These are phyloP conservation scores for Calendula officinalis DNA, from an alignment of 129 eudicot genomes.

Conservation along the genomic window DNA sequence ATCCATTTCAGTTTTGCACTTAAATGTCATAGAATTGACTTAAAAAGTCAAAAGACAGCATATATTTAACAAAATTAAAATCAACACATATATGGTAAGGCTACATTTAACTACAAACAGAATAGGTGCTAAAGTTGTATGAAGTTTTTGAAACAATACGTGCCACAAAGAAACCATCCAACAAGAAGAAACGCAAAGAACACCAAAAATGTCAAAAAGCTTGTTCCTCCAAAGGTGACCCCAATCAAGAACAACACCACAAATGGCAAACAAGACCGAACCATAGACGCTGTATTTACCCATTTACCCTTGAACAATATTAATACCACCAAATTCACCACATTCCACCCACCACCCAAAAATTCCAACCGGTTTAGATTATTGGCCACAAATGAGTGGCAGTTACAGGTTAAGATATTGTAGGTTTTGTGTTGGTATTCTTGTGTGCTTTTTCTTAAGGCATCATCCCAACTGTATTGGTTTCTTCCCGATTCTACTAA, in stretches of 20 bases:
- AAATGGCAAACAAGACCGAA: conserved; percentile 46
- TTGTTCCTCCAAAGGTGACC: conserved; percentile 53
- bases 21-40: too few species aligned
- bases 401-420: conserved; percentile 70
- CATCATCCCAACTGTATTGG: conserved; percentile 13
- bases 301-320: conserved; percentile 63
- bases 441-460: conserved; percentile 9
- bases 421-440: conserved; percentile 30
- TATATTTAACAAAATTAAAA: too few species aligned
- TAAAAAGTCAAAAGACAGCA: too few species aligned
- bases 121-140: conserved; percentile 31
- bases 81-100: not conserved
- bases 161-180: conserved; percentile 77
- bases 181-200: conserved; percentile 41
- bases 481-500: conserved; percentile 12
- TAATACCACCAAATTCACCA: conserved; percentile 60
- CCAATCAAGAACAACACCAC: conserved; percentile 43
- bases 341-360: conserved; percentile 65
- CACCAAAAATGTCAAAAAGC: conserved; percentile 50
- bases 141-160: conserved; percentile 55
- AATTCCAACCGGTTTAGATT: conserved; percentile 65
- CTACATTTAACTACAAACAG: not conserved
- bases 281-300: conserved; percentile 46
- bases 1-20: too few species aligned
- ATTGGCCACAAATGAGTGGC: conserved; percentile 86